phyloP scores from a whole-genome alignment of 2,329 filamentous ascomycete species.

The Trichoderma semiorbis region DNA sequence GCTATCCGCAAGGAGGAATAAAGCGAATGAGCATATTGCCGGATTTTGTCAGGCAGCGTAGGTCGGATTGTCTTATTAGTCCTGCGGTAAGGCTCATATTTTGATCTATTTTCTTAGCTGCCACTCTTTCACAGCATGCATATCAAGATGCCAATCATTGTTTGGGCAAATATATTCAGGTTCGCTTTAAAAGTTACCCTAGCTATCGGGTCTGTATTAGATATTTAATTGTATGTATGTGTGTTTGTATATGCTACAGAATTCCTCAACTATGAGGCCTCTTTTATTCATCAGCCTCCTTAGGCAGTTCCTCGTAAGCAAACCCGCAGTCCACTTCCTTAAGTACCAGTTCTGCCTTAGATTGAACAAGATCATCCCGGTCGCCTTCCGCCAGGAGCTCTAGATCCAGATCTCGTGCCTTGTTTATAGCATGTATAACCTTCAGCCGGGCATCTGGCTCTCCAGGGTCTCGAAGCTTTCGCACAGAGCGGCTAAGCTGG shows the following conservation, averaged over 20 bases:
- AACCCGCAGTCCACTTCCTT: constrained; percentile 35
- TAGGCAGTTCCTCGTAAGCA: constrained; percentile 31
- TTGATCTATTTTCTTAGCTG: neutral
- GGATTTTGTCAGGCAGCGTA: neutral
- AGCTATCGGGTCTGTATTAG: neutral
- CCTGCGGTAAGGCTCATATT: neutral
- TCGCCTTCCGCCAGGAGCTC: constrained; percentile 20
- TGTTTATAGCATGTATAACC: constrained; percentile 28
- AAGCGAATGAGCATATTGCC: neutral
- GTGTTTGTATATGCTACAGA: neutral
- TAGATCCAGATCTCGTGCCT: constrained; percentile 29
- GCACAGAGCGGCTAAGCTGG: constrained; percentile 24
- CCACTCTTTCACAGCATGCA: neutral
- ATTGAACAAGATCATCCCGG: constrained; percentile 21
- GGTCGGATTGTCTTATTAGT: no score
- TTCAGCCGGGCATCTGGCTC: constrained; percentile 14
- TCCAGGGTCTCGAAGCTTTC: constrained; percentile 25
- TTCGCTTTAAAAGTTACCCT: neutral
- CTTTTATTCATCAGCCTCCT: neutral
- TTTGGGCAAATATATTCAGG: neutral
- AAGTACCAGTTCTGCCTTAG: constrained; percentile 30
- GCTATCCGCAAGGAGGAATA: neutral
- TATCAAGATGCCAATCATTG: neutral
- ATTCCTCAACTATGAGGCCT: neutral
- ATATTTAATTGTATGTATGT: neutral